Percentiles rank a stretch among this genome's conserved stretches.
These are phyloP conservation scores for Cicer yamashitae DNA, from an alignment of 306 rosid genomes.

Conservation along the genomic window DNA sequence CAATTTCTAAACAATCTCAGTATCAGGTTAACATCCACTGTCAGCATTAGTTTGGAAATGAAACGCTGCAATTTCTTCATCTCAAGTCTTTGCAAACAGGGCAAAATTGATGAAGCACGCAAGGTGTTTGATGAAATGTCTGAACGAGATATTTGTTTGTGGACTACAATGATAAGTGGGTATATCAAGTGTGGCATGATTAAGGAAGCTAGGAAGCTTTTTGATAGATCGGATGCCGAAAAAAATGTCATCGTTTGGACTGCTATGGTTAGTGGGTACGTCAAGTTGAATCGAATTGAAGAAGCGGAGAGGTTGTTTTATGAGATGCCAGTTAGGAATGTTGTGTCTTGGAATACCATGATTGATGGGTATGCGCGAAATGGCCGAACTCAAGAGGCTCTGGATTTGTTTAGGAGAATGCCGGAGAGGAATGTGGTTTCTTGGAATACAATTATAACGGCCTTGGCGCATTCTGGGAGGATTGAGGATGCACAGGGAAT, in stretches of 20 bases:
- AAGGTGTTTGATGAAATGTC: constrained; percentile 50
- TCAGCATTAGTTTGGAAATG: constrained; percentile 25
- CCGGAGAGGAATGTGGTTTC: constrained; percentile 56
- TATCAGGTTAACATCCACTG: constrained; percentile 1
- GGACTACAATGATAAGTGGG: constrained; percentile 57
- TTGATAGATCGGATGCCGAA: constrained; percentile 52
- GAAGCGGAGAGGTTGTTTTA: constrained; percentile 56
- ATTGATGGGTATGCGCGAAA: constrained; percentile 56
- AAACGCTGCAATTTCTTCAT: constrained; percentile 43
- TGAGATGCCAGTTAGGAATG: constrained; percentile 52
- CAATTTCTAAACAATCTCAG: constrained; percentile 11
- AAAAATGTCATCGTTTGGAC: constrained; percentile 51
- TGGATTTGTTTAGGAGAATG: constrained; percentile 53
- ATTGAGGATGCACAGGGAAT: constrained; percentile 47
- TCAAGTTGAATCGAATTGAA: constrained; percentile 46
- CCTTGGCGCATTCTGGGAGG: constrained; percentile 51
- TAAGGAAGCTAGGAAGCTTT: constrained; percentile 55
- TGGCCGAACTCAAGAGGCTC: constrained; percentile 45
- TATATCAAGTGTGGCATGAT: constrained; percentile 57
- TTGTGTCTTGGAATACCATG: constrained; percentile 59
- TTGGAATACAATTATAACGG: constrained; percentile 51
- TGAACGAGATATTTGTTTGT: constrained; percentile 50
- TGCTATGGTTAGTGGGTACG: constrained; percentile 50
- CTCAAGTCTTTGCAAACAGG: constrained; percentile 40
- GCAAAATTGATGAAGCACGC: constrained; percentile 48